Percentiles rank a stretch among this genome's conserved stretches.
Evolutionary conservation across 208 protist genomes (phyloP).

Genomic region (Acanthamoeba healyi): DNA sequence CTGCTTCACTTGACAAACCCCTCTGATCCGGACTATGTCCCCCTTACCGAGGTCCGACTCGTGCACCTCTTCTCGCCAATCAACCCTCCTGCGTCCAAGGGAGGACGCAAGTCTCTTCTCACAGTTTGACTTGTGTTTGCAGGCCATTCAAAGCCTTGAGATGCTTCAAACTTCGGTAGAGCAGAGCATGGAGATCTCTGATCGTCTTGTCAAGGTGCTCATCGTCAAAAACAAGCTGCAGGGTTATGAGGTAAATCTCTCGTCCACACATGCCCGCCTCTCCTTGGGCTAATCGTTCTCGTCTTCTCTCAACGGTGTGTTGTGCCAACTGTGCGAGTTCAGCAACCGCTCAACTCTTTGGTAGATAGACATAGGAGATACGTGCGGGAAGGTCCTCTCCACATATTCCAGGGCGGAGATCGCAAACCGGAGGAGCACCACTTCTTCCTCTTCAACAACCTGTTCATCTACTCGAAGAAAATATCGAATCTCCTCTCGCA

Average conservation of each 20-base stretch:
- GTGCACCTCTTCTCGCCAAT: not conserved
- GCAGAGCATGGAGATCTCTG: constrained; percentile 61
- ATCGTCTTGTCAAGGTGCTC: constrained; percentile 45
- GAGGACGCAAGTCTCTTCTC: too few species aligned
- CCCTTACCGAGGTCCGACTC: not conserved
- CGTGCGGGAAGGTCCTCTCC: constrained; percentile 9
- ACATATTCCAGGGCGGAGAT: not conserved
- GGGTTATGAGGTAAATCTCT: constrained; percentile 1
- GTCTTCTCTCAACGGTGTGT: not conserved
- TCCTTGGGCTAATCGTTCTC: not conserved
- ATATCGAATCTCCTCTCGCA: constrained; percentile 48
- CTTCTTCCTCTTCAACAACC: constrained; percentile 71
- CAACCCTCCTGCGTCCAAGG: too few species aligned
- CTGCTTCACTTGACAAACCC: not conserved
- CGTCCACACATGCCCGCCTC: not conserved
- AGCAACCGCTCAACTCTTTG: constrained; percentile 11
- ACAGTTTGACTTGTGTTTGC: too few species aligned
- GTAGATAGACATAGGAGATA: constrained; percentile 1
- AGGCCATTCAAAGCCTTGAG: constrained; percentile 42
- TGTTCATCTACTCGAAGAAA: constrained; percentile 64
- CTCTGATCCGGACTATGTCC: not conserved
- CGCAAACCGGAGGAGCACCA: constrained; percentile 40
- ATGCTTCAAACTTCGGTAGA: constrained; percentile 45
- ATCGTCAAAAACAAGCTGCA: constrained; percentile 49
- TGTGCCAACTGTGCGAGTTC: not conserved